Conservation (phyloP, 2,329 filamentous ascomycete species). For the Rhinocladiella similis region DNA sequence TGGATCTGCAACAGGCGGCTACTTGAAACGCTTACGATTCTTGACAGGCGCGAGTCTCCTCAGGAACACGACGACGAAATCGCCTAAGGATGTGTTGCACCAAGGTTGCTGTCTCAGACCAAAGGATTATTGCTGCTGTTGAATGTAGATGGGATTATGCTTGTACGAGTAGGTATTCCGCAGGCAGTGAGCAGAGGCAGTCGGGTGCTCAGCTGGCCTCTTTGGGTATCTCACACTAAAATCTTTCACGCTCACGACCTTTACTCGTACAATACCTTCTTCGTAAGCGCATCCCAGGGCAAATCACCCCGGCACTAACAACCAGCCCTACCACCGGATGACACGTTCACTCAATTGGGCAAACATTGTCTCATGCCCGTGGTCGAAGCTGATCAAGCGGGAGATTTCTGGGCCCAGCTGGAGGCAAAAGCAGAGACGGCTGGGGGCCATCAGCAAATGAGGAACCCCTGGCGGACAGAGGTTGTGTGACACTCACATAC, state of each 20-base stretch:
- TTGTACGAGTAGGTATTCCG: too few species aligned
- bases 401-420: background rate
- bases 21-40: conserved; percentile 19
- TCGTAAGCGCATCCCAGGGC: background rate
- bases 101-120: background rate
- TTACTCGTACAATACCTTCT: background rate
- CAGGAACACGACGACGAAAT: background rate
- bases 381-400: background rate
- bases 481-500: conserved; percentile 19
- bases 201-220: background rate
- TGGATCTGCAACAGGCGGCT: conserved; percentile 26
- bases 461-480: conserved; percentile 1
- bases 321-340: conserved; percentile 2
- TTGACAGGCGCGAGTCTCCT: too few species aligned
- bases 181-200: too few species aligned
- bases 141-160: background rate
- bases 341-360: conserved; percentile 2
- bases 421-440: background rate
- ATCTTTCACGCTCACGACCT: too few species aligned
- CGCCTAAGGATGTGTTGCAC: background rate
- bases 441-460: background rate
- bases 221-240: background rate
- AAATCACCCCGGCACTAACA: background rate
- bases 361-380: background rate
- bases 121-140: background rate